Percentiles rank a stretch among this genome's conserved stretches.
These are phyloP conservation scores for Lasiosphaeriaceae sp. DNA, from an alignment of 495 filamentous ascomycete genomes.

Conservation along the genomic window DNA sequence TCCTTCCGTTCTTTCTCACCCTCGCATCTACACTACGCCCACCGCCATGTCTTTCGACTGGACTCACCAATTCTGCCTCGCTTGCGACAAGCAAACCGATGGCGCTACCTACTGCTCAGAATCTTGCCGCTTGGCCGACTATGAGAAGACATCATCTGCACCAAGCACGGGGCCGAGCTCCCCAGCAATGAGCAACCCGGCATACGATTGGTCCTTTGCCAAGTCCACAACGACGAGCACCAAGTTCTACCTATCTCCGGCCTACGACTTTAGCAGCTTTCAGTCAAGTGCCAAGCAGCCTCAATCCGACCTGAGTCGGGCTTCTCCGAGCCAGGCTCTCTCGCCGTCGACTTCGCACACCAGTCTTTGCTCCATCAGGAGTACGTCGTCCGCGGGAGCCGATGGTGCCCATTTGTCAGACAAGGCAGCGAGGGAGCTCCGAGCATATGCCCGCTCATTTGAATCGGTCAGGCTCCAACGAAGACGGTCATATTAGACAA, in stretches of 20 bases:
- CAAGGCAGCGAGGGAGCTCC: conserved; percentile 73
- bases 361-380: conserved; percentile 75
- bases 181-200: conserved; percentile 42
- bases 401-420: conserved; percentile 61
- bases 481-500: conserved; percentile 43
- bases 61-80: conserved; percentile 90
- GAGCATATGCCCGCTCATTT: conserved; percentile 82
- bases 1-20: conserved; percentile 4
- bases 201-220: conserved; percentile 41
- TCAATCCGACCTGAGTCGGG: conserved; percentile 25
- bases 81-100: conserved; percentile 84
- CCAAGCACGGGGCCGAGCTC: conserved; percentile 54
- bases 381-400: conserved; percentile 51
- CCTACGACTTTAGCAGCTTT: conserved; percentile 62
- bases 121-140: conserved; percentile 81
- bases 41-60: conserved; percentile 62
- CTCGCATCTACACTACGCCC: conserved; percentile 16
- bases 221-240: conserved; percentile 31
- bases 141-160: conserved; percentile 63
- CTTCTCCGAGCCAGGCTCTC: conserved; percentile 43
- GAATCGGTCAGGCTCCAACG: conserved; percentile 66
- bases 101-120: conserved; percentile 89
- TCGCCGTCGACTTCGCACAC: conserved; percentile 82
- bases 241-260: conserved; percentile 65
- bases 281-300: conserved; percentile 22